Conservation (phyloP, 345 rosid species). For the Acer yangbiense region DNA sequence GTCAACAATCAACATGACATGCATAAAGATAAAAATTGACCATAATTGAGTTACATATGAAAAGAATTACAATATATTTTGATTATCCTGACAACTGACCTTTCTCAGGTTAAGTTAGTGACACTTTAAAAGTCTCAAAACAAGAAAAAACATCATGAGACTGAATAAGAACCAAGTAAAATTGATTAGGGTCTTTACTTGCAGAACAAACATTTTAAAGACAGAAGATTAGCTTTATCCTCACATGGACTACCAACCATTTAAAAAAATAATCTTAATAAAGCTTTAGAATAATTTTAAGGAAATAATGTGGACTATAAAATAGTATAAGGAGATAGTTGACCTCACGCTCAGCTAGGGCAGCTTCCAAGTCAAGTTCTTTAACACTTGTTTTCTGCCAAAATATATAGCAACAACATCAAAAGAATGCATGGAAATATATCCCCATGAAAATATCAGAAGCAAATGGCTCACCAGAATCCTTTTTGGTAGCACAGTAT, state of each 20-base stretch:
- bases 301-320: background rate
- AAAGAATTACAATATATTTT: background rate
- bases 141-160: background rate
- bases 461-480: constrained; percentile 54
- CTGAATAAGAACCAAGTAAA: background rate
- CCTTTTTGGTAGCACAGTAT: constrained; percentile 57
- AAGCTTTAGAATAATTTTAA: background rate
- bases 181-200: background rate
- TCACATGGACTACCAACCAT: background rate
- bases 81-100: background rate
- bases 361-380: constrained; percentile 93
- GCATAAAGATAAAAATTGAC: background rate
- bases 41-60: background rate
- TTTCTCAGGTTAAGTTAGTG: background rate
- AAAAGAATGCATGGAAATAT: constrained; percentile 14
- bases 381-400: constrained; percentile 86
- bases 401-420: constrained; percentile 23
- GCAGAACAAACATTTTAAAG: background rate
- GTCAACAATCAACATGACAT: constrained; percentile 6
- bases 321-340: constrained; percentile 16
- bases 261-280: background rate
- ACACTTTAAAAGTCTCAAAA: background rate
- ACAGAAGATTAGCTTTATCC: background rate
- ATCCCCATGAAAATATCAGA: constrained; percentile 1
- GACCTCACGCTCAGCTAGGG: constrained; percentile 86